Base-by-base conservation (phyloP, 2,329 filamentous ascomycete genomes). In the Phyllosticta ampelicida region DNA sequence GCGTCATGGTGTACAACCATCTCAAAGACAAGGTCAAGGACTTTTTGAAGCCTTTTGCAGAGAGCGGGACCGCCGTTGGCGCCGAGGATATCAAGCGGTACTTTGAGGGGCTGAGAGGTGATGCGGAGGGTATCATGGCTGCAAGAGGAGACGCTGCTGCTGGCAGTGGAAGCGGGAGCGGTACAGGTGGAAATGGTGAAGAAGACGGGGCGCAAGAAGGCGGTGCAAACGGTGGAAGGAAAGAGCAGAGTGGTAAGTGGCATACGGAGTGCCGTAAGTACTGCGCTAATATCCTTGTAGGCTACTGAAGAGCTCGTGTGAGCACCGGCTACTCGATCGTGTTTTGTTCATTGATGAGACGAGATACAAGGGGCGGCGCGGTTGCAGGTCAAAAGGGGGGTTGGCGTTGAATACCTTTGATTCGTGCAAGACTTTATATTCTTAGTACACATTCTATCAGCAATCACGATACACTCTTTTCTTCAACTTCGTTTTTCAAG, bases 1-100 rank as follows among this genome's bases (percentile, higher is more conserved):
- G 94, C 16, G 92, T 95, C 51, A 96, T 97, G 90, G 92, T 91
- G 0, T 99, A 97, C 74, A 96, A 97, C 67, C 87, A 95, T 66
- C 80, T 99, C 61, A 94, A 95, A 68, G 91, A 97, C 68, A 91
- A 92, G 69, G 84, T 99, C n/a, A 96, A 92, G 77, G 86, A 86
- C 0, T 97, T 99, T 70, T 83, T 99, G 66, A 85, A 91, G 73
- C 87, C 95, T 50, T 99, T 96, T 70, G 94, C 94, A 0, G 90
- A 96, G 69, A 95, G 86, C 62, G 92, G 92, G 0, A 78, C 88
- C 71, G 85, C 89, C 0, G 91, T 99, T 20, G 86, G 90, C 1
- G 92, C 92, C 0, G 94, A 99, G 68, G 91, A 97, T 73, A 94
- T 99, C 73, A 99, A 96, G 73, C 83, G 83, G 1, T 96, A 96